phyloP scores from a whole-genome alignment of 345 rosid species.

The Hibiscus mutabilis region DNA sequence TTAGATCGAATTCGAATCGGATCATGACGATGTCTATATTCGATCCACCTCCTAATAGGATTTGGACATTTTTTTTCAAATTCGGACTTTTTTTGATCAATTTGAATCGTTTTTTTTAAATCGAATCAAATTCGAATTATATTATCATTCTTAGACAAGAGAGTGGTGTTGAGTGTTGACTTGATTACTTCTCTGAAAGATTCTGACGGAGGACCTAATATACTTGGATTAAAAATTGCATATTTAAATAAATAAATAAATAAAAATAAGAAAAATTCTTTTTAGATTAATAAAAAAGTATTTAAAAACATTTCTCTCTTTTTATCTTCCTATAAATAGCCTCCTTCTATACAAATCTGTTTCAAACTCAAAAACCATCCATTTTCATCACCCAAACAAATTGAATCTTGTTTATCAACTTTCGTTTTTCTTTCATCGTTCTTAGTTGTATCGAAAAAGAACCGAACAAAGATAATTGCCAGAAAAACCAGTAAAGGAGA shows the following conservation, averaged over 20 bases:
- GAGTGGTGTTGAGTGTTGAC: not conserved
- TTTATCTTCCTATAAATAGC: conserved; percentile 7
- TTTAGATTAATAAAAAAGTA: too few species aligned
- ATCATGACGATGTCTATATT: too few species aligned
- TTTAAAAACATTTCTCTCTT: not conserved
- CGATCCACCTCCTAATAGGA: too few species aligned
- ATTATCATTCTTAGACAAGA: too few species aligned
- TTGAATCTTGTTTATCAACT: not conserved
- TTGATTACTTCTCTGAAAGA: not conserved
- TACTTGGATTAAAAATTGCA: not conserved
- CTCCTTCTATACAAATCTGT: not conserved
- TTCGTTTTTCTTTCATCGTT: not conserved
- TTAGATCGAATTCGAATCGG: too few species aligned
- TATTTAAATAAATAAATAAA: not conserved
- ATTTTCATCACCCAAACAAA: not conserved
- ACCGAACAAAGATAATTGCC: not conserved
- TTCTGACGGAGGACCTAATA: not conserved
- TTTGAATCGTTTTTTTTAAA: too few species aligned
- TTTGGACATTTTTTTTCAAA: too few species aligned
- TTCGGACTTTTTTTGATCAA: too few species aligned
- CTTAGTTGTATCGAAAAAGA: not conserved
- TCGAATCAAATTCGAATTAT: too few species aligned
- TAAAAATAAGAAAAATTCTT: too few species aligned
- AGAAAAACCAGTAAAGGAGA: not conserved
- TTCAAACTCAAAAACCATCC: not conserved